Conservation (phyloP, 2,329 filamentous ascomycete genomes). For the Leptographium galeiforme region DNA sequence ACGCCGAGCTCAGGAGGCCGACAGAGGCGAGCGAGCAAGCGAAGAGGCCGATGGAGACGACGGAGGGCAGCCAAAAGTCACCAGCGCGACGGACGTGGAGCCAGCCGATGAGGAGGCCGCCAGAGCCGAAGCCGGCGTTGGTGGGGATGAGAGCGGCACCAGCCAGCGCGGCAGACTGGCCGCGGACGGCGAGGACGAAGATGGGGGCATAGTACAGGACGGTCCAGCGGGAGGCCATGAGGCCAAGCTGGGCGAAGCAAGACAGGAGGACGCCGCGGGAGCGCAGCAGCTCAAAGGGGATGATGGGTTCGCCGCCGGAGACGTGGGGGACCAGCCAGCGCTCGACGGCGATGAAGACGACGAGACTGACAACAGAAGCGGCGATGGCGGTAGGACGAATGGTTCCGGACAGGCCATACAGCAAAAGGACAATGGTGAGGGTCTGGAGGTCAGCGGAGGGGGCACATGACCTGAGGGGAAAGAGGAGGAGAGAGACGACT, state of each 20-base stretch:
- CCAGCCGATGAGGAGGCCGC: conserved; percentile 59
- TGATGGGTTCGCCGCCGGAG: conserved; percentile 55
- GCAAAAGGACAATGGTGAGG: conserved; percentile 53
- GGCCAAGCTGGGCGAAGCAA: conserved; percentile 59
- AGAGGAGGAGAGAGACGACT: conserved; percentile 14
- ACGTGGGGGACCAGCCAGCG: conserved; percentile 16
- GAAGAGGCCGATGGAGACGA: conserved; percentile 51
- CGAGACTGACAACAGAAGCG: conserved; percentile 37
- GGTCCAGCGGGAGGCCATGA: conserved; percentile 72
- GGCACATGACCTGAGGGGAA: conserved; percentile 8
- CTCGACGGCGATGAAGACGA: conserved; percentile 50
- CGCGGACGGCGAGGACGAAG: conserved; percentile 63
- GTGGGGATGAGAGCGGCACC: conserved; percentile 71
- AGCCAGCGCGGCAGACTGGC: conserved; percentile 54
- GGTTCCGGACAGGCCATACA: conserved; percentile 52
- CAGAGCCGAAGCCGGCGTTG: conserved; percentile 64
- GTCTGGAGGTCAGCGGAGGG: conserved; percentile 27
- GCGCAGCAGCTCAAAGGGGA: conserved; percentile 56
- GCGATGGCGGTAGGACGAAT: conserved; percentile 47
- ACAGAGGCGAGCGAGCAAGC: conserved; percentile 35
- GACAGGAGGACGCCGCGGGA: conserved; percentile 60
- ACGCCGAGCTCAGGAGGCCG: conserved; percentile 34
- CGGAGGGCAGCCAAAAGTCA: conserved; percentile 55
- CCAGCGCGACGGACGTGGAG: conserved; percentile 62
- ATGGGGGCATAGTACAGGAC: conserved; percentile 72